These are phyloP conservation scores for Boletus tomentosulus DNA, from an alignment of 768 basidiomycete genomes.

Conservation along the genomic window DNA sequence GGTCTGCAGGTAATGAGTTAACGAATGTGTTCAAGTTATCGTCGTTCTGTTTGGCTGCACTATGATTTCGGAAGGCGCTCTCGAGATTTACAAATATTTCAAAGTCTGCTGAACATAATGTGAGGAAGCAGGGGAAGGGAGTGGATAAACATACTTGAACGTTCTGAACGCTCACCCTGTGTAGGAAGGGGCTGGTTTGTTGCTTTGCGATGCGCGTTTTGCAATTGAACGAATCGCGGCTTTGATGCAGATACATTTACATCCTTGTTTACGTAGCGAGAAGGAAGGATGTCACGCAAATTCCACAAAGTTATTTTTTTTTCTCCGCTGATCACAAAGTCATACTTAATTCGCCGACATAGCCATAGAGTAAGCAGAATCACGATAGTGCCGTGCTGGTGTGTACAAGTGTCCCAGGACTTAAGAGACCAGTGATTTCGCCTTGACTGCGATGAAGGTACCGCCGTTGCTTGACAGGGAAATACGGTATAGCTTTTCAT, in stretches of 20 bases:
- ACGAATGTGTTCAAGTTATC: no score
- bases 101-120: no score
- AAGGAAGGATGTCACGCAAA: background rate
- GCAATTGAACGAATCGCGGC: no score
- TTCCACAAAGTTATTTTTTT: background rate
- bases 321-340: background rate
- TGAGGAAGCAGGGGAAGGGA: no score
- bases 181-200: no score
- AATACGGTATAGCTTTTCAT: background rate
- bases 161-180: no score
- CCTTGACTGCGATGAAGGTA: constrained; percentile 1
- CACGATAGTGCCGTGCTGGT: background rate
- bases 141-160: no score
- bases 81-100: no score
- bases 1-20: no score
- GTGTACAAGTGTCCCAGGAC: constrained; percentile 7
- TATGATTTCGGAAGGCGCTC: no score
- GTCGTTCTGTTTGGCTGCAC: no score
- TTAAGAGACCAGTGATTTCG: background rate
- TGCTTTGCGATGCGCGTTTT: no score
- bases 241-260: background rate
- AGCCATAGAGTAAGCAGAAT: background rate
- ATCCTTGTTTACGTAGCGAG: background rate
- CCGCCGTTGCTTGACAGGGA: background rate
- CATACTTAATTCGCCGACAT: constrained; percentile 1